Evolutionary conservation across 2,329 filamentous ascomycete genomes (phyloP).

Genomic region (Calonectria montana): DNA sequence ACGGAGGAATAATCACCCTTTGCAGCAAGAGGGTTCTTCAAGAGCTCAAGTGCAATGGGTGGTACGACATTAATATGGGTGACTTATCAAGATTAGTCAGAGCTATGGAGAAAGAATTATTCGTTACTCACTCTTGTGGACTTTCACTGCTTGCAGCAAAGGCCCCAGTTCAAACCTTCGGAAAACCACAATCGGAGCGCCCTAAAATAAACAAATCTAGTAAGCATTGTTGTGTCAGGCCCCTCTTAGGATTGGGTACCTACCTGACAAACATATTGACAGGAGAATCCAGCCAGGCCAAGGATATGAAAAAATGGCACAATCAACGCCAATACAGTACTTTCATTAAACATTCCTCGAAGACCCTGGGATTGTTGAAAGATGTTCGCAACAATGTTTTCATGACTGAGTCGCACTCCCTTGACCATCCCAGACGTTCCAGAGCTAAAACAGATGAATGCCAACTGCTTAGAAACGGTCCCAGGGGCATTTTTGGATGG

Average conservation of each 20-base stretch:
- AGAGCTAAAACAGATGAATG: constrained; percentile 17
- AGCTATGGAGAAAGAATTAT: background rate
- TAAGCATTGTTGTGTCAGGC: background rate
- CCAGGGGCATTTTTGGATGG: background rate
- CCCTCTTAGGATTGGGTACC: background rate
- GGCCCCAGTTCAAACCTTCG: constrained; percentile 7
- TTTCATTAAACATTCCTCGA: constrained; percentile 3
- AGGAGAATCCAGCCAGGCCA: constrained; percentile 12
- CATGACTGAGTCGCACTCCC: constrained; percentile 10
- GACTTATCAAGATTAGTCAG: background rate
- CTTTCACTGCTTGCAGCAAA: constrained; percentile 2
- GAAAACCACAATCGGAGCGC: constrained; percentile 10
- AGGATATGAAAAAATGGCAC: constrained; percentile 17
- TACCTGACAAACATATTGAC: constrained; percentile 16
- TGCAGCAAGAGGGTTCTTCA: background rate
- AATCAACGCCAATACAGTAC: constrained; percentile 1
- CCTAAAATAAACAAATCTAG: background rate
- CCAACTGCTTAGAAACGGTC: background rate
- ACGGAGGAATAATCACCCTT: constrained; percentile 10
- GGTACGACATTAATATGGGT: constrained; percentile 16
- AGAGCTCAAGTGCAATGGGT: constrained; percentile 8
- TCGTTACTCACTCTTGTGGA: background rate
- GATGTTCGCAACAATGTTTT: constrained; percentile 13
- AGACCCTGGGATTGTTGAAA: constrained; percentile 17
- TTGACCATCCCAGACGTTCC: constrained; percentile 16